Evolutionary conservation across 1,284 basidiomycete species (phyloP).

Genomic region (Phylloporus sp.): DNA sequence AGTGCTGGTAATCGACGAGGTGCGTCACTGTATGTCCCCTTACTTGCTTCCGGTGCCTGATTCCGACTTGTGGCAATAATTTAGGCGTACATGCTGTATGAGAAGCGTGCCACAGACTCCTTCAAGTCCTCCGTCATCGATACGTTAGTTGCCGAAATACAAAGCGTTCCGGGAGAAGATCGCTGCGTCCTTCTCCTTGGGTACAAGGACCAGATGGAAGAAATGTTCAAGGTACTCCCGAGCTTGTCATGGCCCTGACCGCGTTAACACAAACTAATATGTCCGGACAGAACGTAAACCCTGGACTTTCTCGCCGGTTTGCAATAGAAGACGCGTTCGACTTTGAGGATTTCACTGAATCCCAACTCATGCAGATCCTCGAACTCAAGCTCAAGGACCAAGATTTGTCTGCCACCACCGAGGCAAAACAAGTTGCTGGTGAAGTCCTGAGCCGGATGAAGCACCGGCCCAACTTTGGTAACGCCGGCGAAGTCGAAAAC

Average conservation of each 20-base stretch:
- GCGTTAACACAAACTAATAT: no score
- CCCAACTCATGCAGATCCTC: slow-evolving; percentile 54
- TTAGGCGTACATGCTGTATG: slow-evolving; percentile 71
- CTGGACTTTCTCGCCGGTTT: slow-evolving; percentile 63
- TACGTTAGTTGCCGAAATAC: slow-evolving; percentile 71
- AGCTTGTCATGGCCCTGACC: no score
- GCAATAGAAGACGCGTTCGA: slow-evolving; percentile 66
- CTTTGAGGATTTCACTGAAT: slow-evolving; percentile 63
- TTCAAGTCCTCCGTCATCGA: slow-evolving; percentile 71
- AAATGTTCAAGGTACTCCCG: slow-evolving; percentile 65
- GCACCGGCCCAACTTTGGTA: slow-evolving; percentile 66
- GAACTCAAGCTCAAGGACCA: slow-evolving; percentile 59
- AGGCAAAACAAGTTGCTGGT: slow-evolving; percentile 58
- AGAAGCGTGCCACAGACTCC: slow-evolving; percentile 42
- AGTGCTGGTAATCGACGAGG: slow-evolving; percentile 71
- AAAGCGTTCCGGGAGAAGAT: slow-evolving; percentile 67
- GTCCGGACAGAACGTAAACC: slow-evolving; percentile 61
- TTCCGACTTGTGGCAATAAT: no score
- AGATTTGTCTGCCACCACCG: slow-evolving; percentile 57
- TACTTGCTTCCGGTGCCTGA: no score
- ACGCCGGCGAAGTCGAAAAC: slow-evolving; percentile 70
- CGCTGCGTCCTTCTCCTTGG: slow-evolving; percentile 66
- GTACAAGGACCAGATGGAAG: slow-evolving; percentile 62
- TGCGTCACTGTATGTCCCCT: slow-evolving; percentile 14
- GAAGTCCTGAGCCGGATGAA: slow-evolving; percentile 54